A percentile compares a stretch with the other conserved stretches of the same genome.
These are phyloP conservation scores for Ciborinia camelliae DNA, from an alignment of 2,329 filamentous ascomycete species.

Conservation along the genomic window DNA sequence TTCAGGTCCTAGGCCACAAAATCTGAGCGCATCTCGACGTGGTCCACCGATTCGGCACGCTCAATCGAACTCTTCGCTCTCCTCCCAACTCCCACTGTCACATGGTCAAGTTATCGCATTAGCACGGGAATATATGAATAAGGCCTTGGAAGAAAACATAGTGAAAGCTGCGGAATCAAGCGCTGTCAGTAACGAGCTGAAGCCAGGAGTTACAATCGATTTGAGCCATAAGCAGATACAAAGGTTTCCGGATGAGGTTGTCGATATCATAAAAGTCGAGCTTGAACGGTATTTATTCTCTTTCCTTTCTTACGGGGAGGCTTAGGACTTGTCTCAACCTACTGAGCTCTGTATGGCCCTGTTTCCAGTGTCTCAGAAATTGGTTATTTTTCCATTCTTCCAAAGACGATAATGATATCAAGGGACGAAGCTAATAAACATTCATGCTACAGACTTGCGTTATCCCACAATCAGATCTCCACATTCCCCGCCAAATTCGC, in stretches of 20 bases:
- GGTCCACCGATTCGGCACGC: constrained; percentile 44
- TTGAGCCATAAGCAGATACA: constrained; percentile 72
- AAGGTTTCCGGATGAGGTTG: constrained; percentile 39
- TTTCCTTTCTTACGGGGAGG: constrained; percentile 19
- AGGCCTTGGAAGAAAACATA: constrained; percentile 62
- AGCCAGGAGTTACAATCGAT: constrained; percentile 70
- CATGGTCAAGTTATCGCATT: constrained; percentile 62
- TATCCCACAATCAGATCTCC: constrained; percentile 75
- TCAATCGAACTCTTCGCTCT: constrained; percentile 43
- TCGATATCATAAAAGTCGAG: constrained; percentile 40
- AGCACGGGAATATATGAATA: constrained; percentile 64
- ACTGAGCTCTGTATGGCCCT: neutral
- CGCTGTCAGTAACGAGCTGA: constrained; percentile 57
- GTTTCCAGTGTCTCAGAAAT: neutral
- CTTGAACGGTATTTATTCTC: constrained; percentile 35
- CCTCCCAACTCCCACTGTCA: constrained; percentile 52
- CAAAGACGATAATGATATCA: neutral
- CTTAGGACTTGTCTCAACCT: neutral
- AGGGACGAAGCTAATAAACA: constrained; percentile 28
- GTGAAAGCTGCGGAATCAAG: constrained; percentile 59
- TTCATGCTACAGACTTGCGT: constrained; percentile 56
- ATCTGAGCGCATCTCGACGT: constrained; percentile 36
- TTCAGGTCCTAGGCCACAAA: constrained; percentile 40
- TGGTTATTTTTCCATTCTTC: neutral
- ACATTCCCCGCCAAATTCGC: constrained; percentile 68